A percentile compares a stretch with the other conserved stretches of the same genome.
Evolutionary conservation across 306 rosid species (phyloP).

Genomic region (Acacia crassicarpa): DNA sequence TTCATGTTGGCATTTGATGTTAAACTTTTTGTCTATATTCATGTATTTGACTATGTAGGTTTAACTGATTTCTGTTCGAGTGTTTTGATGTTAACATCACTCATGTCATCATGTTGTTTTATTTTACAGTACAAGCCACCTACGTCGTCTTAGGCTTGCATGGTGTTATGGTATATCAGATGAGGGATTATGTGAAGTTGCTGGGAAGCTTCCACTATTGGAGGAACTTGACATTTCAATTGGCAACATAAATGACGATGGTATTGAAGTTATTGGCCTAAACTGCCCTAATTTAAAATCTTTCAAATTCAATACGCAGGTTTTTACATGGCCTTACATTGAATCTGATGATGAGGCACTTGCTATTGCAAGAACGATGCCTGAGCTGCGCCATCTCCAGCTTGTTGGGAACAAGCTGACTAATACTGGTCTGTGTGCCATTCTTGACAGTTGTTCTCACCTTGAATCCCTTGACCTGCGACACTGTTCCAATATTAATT

Average conservation of each 20-base stretch:
- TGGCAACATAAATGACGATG: constrained; percentile 26
- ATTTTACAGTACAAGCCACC: constrained; percentile 49
- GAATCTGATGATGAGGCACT: constrained; percentile 46
- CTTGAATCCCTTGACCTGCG: constrained; percentile 74
- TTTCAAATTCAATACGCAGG: constrained; percentile 42
- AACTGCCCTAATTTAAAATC: constrained; percentile 53
- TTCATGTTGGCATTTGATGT: neutral
- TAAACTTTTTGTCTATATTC: neutral
- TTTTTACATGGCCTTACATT: neutral
- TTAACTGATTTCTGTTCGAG: neutral
- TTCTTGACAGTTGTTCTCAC: constrained; percentile 64
- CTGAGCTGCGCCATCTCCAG: constrained; percentile 54
- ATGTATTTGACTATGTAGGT: neutral
- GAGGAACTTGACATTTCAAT: constrained; percentile 64
- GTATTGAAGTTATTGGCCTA: constrained; percentile 54
- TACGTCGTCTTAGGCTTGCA: constrained; percentile 45
- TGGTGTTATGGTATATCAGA: constrained; percentile 44
- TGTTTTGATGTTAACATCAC: constrained; percentile 16
- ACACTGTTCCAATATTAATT: constrained; percentile 44
- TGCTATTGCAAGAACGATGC: constrained; percentile 57
- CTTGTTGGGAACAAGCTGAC: constrained; percentile 59
- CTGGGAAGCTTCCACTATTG: constrained; percentile 47
- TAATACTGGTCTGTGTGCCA: constrained; percentile 53
- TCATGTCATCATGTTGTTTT: neutral
- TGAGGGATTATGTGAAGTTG: constrained; percentile 47